Evolutionary conservation across 768 basidiomycete genomes (phyloP).

Genomic region (Galerina marginata): DNA sequence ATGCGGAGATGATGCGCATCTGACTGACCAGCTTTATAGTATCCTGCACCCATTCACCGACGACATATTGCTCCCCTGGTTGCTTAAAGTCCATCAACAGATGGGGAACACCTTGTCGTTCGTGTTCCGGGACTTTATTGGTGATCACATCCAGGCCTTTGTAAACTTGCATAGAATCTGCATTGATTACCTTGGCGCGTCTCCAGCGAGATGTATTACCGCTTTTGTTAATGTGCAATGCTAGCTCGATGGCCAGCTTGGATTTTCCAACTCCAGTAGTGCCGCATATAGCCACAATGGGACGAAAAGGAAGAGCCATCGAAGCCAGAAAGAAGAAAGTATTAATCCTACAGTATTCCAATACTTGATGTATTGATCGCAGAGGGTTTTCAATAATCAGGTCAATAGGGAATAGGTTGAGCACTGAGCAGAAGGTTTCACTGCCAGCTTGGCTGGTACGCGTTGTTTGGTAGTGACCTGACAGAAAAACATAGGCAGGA

Average conservation of each 20-base stretch:
- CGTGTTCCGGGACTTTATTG: constrained; percentile 83
- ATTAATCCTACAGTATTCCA: too few relatives aligned
- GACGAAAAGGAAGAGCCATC: constrained; percentile 50
- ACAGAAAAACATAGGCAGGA: background rate
- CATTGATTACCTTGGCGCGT: constrained; percentile 85
- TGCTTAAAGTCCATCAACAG: constrained; percentile 87
- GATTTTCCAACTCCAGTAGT: constrained; percentile 98
- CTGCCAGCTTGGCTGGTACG: too few relatives aligned
- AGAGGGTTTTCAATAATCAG: too few relatives aligned
- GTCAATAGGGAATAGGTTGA: too few relatives aligned
- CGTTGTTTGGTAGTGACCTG: too few relatives aligned
- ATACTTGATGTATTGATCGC: too few relatives aligned
- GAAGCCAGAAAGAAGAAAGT: background rate
- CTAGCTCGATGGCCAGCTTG: constrained; percentile 87
- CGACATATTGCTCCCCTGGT: constrained; percentile 86
- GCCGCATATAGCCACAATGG: constrained; percentile 86
- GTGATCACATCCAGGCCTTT: constrained; percentile 90
- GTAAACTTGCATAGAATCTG: constrained; percentile 98
- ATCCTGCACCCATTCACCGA: constrained; percentile 88
- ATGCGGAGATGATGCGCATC: background rate
- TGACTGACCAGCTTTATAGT: constrained; percentile 75
- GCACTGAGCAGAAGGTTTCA: too few relatives aligned
- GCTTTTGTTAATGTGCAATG: constrained; percentile 55
- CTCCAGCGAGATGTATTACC: constrained; percentile 48
- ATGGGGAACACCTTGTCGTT: constrained; percentile 85